Conservation (phyloP, 352 stramenopile species). For the Pseudoperonospora humuli region DNA sequence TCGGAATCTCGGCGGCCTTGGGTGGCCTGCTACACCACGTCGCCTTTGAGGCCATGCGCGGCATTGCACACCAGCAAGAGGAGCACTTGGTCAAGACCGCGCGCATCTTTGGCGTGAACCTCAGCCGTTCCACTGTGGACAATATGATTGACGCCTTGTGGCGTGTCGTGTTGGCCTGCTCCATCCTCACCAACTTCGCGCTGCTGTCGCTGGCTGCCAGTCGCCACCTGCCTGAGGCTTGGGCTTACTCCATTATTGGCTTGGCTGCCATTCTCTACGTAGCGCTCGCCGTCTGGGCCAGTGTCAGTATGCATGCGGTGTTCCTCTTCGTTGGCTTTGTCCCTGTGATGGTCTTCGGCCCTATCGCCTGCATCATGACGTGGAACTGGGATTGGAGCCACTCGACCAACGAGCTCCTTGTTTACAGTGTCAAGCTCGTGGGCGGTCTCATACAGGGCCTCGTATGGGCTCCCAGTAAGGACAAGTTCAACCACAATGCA, state of each 20-base stretch:
- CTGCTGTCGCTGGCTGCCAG: slow-evolving; percentile 69
- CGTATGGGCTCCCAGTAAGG: slow-evolving; percentile 70
- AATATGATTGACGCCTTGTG: slow-evolving; percentile 64
- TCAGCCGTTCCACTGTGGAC: slow-evolving; percentile 67
- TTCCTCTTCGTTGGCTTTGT: slow-evolving; percentile 81
- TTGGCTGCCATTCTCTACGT: slow-evolving; percentile 57
- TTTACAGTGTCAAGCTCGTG: slow-evolving; percentile 73
- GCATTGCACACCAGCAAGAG: slow-evolving; percentile 67
- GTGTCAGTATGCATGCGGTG: slow-evolving; percentile 73
- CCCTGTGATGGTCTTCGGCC: slow-evolving; percentile 75
- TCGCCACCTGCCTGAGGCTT: slow-evolving; percentile 64
- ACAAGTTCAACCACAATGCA: slow-evolving; percentile 87
- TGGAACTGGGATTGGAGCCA: slow-evolving; percentile 77
- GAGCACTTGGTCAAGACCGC: slow-evolving; percentile 56
- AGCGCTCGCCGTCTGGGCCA: slow-evolving; percentile 70
- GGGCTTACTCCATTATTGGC: slow-evolving; percentile 68
- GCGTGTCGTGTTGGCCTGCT: slow-evolving; percentile 75
- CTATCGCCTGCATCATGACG: slow-evolving; percentile 61
- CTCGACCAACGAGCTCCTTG: slow-evolving; percentile 72
- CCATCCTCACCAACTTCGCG: slow-evolving; percentile 81
- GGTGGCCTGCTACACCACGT: slow-evolving; percentile 77
- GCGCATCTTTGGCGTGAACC: slow-evolving; percentile 61
- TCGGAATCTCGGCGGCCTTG: slow-evolving; percentile 70
- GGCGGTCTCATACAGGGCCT: slow-evolving; percentile 75
- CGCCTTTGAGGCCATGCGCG: slow-evolving; percentile 65